Evolutionary conservation across 495 filamentous ascomycete genomes (phyloP).

Genomic region (Lepidopterella palustris): DNA sequence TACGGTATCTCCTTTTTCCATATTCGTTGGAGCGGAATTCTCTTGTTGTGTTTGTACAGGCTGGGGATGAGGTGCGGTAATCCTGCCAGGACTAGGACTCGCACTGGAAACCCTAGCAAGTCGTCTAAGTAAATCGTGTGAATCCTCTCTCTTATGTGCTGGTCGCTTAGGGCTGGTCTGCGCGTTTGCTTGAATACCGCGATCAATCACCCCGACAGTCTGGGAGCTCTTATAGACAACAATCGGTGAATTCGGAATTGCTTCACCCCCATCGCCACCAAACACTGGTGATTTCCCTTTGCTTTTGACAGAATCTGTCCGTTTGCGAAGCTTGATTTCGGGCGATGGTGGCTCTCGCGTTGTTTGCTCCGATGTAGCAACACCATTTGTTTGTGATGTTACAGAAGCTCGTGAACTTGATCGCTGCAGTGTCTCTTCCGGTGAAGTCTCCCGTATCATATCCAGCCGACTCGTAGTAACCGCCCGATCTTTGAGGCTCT

Average conservation of each 20-base stretch:
- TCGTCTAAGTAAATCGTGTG: slow-evolving; percentile 57
- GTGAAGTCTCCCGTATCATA: slow-evolving; percentile 50
- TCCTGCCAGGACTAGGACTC: slow-evolving; percentile 40
- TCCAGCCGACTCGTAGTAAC: slow-evolving; percentile 53
- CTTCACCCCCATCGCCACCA: slow-evolving; percentile 35
- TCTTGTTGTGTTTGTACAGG: slow-evolving; percentile 14
- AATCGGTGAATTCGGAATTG: slow-evolving; percentile 49
- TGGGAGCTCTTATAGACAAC: slow-evolving; percentile 43
- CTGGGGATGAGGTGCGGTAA: slow-evolving; percentile 2
- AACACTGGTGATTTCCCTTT: slow-evolving; percentile 25
- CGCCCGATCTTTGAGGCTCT: slow-evolving; percentile 51
- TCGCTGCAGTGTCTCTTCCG: slow-evolving; percentile 37
- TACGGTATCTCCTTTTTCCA: not conserved
- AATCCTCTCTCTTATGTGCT: slow-evolving; percentile 45
- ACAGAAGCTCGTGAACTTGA: slow-evolving; percentile 26
- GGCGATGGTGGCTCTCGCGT: not conserved
- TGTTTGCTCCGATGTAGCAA: slow-evolving; percentile 4
- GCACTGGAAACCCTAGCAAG: slow-evolving; percentile 57
- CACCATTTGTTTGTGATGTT: not conserved
- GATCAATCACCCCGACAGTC: slow-evolving; percentile 27
- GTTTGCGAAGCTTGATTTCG: slow-evolving; percentile 17
- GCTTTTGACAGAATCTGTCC: slow-evolving; percentile 23
- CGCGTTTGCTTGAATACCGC: slow-evolving; percentile 22
- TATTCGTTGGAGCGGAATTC: not conserved
- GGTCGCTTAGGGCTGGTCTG: slow-evolving; percentile 25